A percentile compares a stretch with the other conserved stretches of the same genome.
phyloP scores from a whole-genome alignment of 257 asterid genomes.

The Forsythia viridissima region DNA sequence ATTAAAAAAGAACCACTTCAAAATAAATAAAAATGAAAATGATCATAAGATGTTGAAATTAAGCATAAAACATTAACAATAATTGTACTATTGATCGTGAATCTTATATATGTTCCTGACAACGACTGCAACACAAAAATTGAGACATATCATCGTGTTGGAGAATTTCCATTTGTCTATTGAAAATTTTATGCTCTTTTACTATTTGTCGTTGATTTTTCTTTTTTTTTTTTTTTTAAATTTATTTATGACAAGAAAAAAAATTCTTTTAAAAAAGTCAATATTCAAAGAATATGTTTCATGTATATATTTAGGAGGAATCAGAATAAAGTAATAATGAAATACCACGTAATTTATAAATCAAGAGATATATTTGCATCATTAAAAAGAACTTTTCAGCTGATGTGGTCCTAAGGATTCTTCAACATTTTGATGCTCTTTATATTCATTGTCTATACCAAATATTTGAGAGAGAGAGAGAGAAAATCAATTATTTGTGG shows the following conservation, averaged over 20 bases:
- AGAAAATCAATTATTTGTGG: background rate
- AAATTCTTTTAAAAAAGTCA: background rate
- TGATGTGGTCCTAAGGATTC: slow-evolving; percentile 16
- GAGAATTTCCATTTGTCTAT: slow-evolving; percentile 41
- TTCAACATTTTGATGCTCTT: slow-evolving; percentile 9
- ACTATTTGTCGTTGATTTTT: slow-evolving; percentile 22
- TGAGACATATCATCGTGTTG: slow-evolving; percentile 25
- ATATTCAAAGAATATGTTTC: background rate
- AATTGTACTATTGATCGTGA: slow-evolving; percentile 26
- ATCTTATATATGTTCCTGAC: slow-evolving; percentile 22
- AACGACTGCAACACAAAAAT: slow-evolving; percentile 26
- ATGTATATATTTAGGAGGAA: slow-evolving; percentile 14
- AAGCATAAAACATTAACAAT: slow-evolving; percentile 26
- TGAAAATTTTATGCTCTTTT: background rate
- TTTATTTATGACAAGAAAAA: background rate
- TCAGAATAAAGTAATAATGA: slow-evolving; percentile 28
- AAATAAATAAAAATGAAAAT: slow-evolving; percentile 31
- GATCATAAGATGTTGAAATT: slow-evolving; percentile 34
- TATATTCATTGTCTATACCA: slow-evolving; percentile 13
- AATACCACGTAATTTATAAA: slow-evolving; percentile 22
- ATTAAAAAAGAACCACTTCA: slow-evolving; percentile 18
- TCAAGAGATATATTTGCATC: slow-evolving; percentile 10
- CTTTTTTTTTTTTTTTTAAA: background rate
- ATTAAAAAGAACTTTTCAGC: background rate
- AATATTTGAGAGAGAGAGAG: background rate